Evolutionary conservation across 179 eudicot genomes (phyloP).

Genomic region (Camellia oleifera): DNA sequence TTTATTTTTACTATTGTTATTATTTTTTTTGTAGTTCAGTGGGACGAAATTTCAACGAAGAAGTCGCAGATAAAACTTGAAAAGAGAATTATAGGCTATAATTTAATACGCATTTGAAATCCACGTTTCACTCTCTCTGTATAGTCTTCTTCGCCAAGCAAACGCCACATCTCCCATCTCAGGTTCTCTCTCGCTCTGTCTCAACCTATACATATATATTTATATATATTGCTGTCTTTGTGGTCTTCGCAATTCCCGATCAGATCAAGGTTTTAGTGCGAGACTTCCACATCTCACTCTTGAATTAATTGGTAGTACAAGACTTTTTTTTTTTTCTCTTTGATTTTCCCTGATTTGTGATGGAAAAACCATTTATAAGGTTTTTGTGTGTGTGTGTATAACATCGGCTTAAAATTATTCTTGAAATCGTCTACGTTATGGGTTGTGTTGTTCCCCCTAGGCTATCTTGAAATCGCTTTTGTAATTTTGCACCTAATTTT

Average conservation of each 20-base stretch:
- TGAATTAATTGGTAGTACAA: not conserved
- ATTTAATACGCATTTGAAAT: not conserved
- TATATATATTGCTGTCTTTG: not conserved
- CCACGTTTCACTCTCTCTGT: not conserved
- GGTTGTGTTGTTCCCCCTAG: not conserved
- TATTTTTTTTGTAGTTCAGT: no score
- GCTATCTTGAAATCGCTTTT: not conserved
- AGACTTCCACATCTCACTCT: not conserved
- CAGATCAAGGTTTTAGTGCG: not conserved
- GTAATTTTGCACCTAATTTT: no score
- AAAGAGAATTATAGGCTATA: not conserved
- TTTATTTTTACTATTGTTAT: no score
- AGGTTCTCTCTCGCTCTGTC: not conserved
- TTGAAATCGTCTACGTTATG: not conserved
- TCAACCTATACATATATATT: not conserved
- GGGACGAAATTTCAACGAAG: no score
- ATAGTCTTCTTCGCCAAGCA: constrained; percentile 3
- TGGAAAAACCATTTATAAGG: not conserved
- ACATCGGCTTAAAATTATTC: not conserved
- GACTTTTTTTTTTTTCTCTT: not conserved
- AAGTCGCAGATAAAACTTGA: no score
- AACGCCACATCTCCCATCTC: not conserved
- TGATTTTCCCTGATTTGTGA: not conserved
- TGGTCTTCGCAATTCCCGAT: not conserved
- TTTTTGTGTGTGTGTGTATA: not conserved